Conservation (phyloP, 805 yeast species). For the Yarrowia phangngaensis region DNA sequence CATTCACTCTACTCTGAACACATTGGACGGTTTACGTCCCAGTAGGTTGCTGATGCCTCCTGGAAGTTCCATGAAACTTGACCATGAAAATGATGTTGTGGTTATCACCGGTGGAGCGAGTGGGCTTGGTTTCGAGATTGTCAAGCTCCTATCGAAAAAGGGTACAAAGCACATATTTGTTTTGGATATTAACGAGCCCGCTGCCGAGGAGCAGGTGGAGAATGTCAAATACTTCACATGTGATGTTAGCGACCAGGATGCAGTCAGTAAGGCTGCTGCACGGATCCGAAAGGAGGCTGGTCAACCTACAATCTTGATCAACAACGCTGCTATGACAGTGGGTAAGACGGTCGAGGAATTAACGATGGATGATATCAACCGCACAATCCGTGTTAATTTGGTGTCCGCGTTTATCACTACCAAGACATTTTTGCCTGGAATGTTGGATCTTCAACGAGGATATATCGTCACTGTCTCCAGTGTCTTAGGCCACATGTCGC, state of each 20-base stretch:
- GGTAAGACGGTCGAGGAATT: slow-evolving; percentile 57
- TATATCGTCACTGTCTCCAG: slow-evolving; percentile 79
- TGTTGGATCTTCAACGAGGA: slow-evolving; percentile 62
- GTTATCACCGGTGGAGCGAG: slow-evolving; percentile 79
- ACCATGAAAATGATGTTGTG: slow-evolving; percentile 49
- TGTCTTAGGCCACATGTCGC: slow-evolving; percentile 78
- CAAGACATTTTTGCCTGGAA: slow-evolving; percentile 67
- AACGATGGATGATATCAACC: slow-evolving; percentile 56
- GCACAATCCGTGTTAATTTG: slow-evolving; percentile 62
- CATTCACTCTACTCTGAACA: slow-evolving; percentile 9
- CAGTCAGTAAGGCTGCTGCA: slow-evolving; percentile 45
- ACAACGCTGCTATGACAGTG: slow-evolving; percentile 75
- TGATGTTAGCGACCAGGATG: slow-evolving; percentile 58
- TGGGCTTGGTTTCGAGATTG: slow-evolving; percentile 74
- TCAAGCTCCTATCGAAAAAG: slow-evolving; percentile 43
- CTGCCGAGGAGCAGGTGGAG: slow-evolving; percentile 37
- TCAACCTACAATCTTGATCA: slow-evolving; percentile 61
- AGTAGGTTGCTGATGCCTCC: slow-evolving; percentile 23
- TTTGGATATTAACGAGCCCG: slow-evolving; percentile 55
- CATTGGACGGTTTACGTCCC: slow-evolving; percentile 19
- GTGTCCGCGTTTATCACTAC: slow-evolving; percentile 65
- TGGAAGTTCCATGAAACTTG: slow-evolving; percentile 17
- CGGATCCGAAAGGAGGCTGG: slow-evolving; percentile 52
- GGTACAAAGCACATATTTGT: slow-evolving; percentile 55
- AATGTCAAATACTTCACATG: slow-evolving; percentile 58